Percentiles rank a stretch among this genome's conserved stretches.
phyloP scores from a whole-genome alignment of 1,284 basidiomycete species.

The Tilletia indica region DNA sequence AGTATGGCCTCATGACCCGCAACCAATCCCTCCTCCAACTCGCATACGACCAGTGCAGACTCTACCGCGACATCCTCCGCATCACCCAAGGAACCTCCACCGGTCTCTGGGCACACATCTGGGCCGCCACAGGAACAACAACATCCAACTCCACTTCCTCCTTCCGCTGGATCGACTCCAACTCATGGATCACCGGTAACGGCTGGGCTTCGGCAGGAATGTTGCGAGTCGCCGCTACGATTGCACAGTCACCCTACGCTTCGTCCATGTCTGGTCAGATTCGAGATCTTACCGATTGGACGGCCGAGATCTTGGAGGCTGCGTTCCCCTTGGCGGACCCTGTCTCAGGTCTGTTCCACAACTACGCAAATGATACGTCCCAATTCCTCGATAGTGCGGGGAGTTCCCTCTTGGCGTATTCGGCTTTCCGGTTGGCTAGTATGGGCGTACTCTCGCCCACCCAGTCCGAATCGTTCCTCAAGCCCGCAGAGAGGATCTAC shows the following conservation, averaged over 20 bases:
- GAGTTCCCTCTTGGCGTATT: constrained; percentile 42
- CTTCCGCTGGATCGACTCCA: constrained; percentile 47
- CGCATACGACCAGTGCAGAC: constrained; percentile 74
- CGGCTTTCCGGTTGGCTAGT: constrained; percentile 45
- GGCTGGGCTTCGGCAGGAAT: constrained; percentile 83
- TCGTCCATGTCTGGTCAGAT: constrained; percentile 63
- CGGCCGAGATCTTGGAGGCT: constrained; percentile 70
- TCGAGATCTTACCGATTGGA: constrained; percentile 68
- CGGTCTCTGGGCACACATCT: constrained; percentile 46
- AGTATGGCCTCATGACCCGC: constrained; percentile 71
- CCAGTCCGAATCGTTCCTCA: constrained; percentile 21
- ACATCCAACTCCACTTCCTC: not conserved
- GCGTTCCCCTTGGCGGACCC: constrained; percentile 65
- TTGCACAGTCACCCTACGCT: constrained; percentile 65
- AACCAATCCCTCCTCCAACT: constrained; percentile 70
- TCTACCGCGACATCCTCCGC: constrained; percentile 66
- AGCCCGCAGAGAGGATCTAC: constrained; percentile 40
- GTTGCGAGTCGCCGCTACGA: constrained; percentile 74
- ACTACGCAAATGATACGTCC: constrained; percentile 42
- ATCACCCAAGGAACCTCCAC: constrained; percentile 63
- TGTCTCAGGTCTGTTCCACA: constrained; percentile 41
- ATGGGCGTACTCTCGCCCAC: constrained; percentile 31
- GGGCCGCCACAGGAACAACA: constrained; percentile 27
- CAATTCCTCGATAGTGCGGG: constrained; percentile 45
- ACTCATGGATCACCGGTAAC: constrained; percentile 71